Percentiles rank a stretch among this genome's conserved stretches.
These are phyloP conservation scores for Carnegiea gigantea DNA, from an alignment of 179 eudicot genomes.

Conservation along the genomic window DNA sequence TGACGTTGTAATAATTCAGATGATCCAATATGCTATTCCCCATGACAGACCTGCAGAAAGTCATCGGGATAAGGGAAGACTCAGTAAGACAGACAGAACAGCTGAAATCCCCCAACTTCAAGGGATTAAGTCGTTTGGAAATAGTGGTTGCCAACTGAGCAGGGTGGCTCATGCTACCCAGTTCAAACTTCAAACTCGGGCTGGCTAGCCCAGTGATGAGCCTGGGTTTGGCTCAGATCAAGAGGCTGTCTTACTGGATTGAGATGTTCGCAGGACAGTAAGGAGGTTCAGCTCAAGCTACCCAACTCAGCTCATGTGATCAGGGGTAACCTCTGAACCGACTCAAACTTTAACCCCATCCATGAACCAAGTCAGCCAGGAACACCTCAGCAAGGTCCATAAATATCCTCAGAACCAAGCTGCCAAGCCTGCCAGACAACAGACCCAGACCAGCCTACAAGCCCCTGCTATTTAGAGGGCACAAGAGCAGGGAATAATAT, in stretches of 20 bases:
- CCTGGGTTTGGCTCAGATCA: neutral
- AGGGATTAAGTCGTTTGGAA: neutral
- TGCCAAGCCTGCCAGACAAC: too few species aligned
- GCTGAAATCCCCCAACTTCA: neutral
- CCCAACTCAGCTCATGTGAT: neutral
- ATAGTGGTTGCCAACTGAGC: neutral
- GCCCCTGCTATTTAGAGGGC: neutral
- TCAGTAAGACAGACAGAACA: constrained; percentile 1
- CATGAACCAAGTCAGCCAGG: neutral
- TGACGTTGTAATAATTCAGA: constrained; percentile 60
- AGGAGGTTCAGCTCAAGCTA: neutral
- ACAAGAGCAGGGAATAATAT: neutral
- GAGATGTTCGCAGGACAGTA: neutral
- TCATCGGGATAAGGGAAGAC: neutral
- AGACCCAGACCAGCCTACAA: neutral
- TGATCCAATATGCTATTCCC: constrained; percentile 88
- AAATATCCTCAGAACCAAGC: neutral
- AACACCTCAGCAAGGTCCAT: neutral
- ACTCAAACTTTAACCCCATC: neutral
- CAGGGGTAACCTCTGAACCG: neutral
- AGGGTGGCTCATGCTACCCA: neutral
- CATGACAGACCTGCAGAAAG: constrained; percentile 69
- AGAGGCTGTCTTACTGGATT: neutral
- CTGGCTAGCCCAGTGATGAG: neutral
- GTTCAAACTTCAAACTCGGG: constrained; percentile 1